A percentile compares a stretch with the other conserved stretches of the same genome.
Conservation (phyloP, 371 early-diverging fungal species). For the Mortierella sp. region DNA sequence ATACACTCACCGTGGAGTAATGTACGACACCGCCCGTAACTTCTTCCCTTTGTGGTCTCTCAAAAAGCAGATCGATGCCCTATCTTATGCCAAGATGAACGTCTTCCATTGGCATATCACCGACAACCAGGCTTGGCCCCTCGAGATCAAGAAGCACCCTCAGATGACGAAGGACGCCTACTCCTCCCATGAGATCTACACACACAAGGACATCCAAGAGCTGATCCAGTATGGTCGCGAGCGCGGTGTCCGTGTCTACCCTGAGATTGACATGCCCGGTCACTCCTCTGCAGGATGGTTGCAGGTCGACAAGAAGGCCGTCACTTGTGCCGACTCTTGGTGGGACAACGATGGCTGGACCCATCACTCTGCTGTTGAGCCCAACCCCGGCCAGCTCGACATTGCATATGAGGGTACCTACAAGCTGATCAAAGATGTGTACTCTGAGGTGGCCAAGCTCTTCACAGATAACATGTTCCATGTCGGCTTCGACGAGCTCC, state of each 20-base stretch:
- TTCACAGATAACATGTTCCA: slow-evolving; percentile 81
- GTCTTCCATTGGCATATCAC: slow-evolving; percentile 89
- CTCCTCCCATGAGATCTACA: slow-evolving; percentile 62
- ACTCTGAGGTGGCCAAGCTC: slow-evolving; percentile 65
- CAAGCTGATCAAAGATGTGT: slow-evolving; percentile 67
- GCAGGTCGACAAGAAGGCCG: slow-evolving; percentile 60
- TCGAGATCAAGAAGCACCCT: slow-evolving; percentile 71
- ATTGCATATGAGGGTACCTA: slow-evolving; percentile 66
- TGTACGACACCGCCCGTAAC: slow-evolving; percentile 85
- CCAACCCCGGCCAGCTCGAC: slow-evolving; percentile 86
- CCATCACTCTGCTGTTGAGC: slow-evolving; percentile 60
- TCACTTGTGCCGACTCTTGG: slow-evolving; percentile 59
- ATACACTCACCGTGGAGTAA: slow-evolving; percentile 79
- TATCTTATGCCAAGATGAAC: slow-evolving; percentile 85
- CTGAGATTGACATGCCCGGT: slow-evolving; percentile 88
- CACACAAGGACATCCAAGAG: slow-evolving; percentile 65
- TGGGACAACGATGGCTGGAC: slow-evolving; percentile 65
- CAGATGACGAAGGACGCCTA: slow-evolving; percentile 79
- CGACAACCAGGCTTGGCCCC: slow-evolving; percentile 83
- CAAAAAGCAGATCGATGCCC: slow-evolving; percentile 77
- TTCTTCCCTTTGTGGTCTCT: slow-evolving; percentile 70
- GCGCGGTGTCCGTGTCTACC: slow-evolving; percentile 82
- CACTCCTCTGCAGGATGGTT: slow-evolving; percentile 68
- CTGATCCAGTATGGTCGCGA: slow-evolving; percentile 73
- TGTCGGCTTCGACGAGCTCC: slow-evolving; percentile 85